Conservation (phyloP, 2,329 filamentous ascomycete genomes). For the Calycina herbarum region DNA sequence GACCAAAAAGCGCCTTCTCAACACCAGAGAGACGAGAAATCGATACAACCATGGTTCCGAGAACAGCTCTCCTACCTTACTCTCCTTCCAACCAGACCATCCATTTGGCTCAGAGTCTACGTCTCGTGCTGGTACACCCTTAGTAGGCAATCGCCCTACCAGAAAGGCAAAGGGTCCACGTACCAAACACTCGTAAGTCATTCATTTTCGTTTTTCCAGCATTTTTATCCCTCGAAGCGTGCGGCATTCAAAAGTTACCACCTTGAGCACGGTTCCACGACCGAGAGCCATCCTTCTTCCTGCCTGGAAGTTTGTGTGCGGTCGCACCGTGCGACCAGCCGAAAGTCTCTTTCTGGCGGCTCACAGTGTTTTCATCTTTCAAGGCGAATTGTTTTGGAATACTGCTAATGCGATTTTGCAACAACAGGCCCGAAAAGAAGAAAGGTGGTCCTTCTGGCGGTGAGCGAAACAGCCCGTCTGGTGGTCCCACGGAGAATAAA, state of each 20-base stretch:
- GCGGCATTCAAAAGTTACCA: slow-evolving; percentile 16
- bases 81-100: slow-evolving; percentile 46
- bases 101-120: slow-evolving; percentile 48
- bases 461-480: slow-evolving; percentile 61
- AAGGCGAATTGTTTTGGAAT: slow-evolving; percentile 5
- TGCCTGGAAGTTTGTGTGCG: slow-evolving; percentile 24
- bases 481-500: slow-evolving; percentile 44
- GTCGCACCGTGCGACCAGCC: slow-evolving; percentile 32
- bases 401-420: slow-evolving; percentile 27
- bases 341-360: slow-evolving; percentile 7
- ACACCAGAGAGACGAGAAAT: slow-evolving; percentile 26
- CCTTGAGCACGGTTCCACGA: slow-evolving; percentile 18
- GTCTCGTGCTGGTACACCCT: slow-evolving; percentile 63
- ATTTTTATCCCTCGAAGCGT: slow-evolving; percentile 10
- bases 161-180: slow-evolving; percentile 59
- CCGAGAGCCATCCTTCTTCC: slow-evolving; percentile 19
- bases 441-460: slow-evolving; percentile 60
- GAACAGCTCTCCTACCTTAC: slow-evolving; percentile 52
- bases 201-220: slow-evolving; percentile 20
- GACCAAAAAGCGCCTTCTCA: slow-evolving; percentile 31
- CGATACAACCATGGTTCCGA: slow-evolving; percentile 50
- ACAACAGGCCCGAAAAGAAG: slow-evolving; percentile 71
- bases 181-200: slow-evolving; percentile 68
- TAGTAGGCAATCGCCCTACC: slow-evolving; percentile 49
- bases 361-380: slow-evolving; percentile 10